Base-by-base conservation (phyloP, 2,329 filamentous ascomycete genomes). In the Chaetomiaceae sp. region DNA sequence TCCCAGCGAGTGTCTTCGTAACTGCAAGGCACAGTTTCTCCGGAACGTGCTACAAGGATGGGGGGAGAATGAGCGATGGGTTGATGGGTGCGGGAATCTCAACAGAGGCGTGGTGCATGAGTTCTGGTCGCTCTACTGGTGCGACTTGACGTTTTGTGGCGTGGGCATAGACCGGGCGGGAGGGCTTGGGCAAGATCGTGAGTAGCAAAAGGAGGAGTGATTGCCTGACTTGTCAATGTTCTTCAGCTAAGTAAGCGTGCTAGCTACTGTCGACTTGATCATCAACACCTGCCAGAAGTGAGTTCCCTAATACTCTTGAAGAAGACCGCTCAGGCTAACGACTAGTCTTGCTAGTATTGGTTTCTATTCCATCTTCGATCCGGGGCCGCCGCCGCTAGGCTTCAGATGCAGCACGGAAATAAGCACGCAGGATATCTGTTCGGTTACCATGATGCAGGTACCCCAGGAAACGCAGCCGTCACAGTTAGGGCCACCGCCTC, bases 201-300 rank as follows among this genome's bases (percentile, higher is more conserved):
- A 69, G 74, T 73, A 27, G 2, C 14, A 14, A 5, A 48, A 7
- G 20, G 10, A 29, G 30, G 32, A 14, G 36, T n/a, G n/a, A n/a
- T n/a, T n/a, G n/a, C n/a, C n/a, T n/a, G n/a, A n/a, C n/a, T 32
- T 30, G 23, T 29, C 23, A 23, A 30, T 52, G 55, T 58, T 58
- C 9, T 51, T 38, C 49, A 60, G 57, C 64, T 62, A 58, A 53
- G 16, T 44, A 11, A n/a, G 18, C 34, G 51, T 50, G 46, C 30
- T 48, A 81, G 78, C 77, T 43, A 78, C 71, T 59, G 73, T 80
- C 48, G 74, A 78, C 58, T 68, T 69, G 61, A 67, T 80, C 53
- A 77, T 80, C 65, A 76, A 73, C 59, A 65, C 67, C 50, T 81
- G 78, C 52, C 69, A 75, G 61, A 73, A 73, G 78, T 80, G 67